These are phyloP conservation scores for Turritis glabra DNA, from an alignment of 345 rosid species.

Conservation along the genomic window DNA sequence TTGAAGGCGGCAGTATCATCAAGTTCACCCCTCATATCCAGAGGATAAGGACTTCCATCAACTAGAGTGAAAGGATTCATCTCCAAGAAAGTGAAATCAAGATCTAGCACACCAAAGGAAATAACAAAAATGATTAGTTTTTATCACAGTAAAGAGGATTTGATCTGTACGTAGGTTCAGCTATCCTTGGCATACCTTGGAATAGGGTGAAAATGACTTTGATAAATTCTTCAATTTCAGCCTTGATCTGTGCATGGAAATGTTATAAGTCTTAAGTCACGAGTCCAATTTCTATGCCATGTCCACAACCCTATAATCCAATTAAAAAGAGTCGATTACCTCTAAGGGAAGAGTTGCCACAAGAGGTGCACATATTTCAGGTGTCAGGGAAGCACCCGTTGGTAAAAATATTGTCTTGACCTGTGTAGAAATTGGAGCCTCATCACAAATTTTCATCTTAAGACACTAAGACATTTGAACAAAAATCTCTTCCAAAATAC, in stretches of 20 bases:
- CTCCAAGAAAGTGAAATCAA: slow-evolving; percentile 97
- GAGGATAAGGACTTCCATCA: slow-evolving; percentile 87
- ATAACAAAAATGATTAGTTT: slow-evolving; percentile 7
- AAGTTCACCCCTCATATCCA: slow-evolving; percentile 98
- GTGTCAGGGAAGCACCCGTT: slow-evolving; percentile 58
- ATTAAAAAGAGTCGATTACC: slow-evolving; percentile 42
- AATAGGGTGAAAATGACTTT: slow-evolving; percentile 67
- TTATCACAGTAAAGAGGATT: background rate
- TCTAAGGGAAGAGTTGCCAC: slow-evolving; percentile 88
- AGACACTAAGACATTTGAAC: background rate
- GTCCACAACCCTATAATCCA: background rate
- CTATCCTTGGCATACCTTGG: slow-evolving; percentile 57
- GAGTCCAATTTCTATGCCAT: background rate
- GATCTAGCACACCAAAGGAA: slow-evolving; percentile 48
- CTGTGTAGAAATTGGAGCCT: slow-evolving; percentile 39
- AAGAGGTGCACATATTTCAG: slow-evolving; percentile 83
- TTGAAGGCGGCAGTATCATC: slow-evolving; percentile 97
- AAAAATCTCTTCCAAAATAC: slow-evolving; percentile 35
- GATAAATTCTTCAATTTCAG: slow-evolving; percentile 67
- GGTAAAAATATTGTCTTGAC: slow-evolving; percentile 81
- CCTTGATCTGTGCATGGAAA: slow-evolving; percentile 50
- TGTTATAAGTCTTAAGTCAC: background rate
- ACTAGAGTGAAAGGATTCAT: slow-evolving; percentile 96
- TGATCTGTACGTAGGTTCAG: background rate
- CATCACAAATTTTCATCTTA: background rate